phyloP scores from a whole-genome alignment of 2,329 filamentous ascomycete species.

The Akanthomyces lecanii region DNA sequence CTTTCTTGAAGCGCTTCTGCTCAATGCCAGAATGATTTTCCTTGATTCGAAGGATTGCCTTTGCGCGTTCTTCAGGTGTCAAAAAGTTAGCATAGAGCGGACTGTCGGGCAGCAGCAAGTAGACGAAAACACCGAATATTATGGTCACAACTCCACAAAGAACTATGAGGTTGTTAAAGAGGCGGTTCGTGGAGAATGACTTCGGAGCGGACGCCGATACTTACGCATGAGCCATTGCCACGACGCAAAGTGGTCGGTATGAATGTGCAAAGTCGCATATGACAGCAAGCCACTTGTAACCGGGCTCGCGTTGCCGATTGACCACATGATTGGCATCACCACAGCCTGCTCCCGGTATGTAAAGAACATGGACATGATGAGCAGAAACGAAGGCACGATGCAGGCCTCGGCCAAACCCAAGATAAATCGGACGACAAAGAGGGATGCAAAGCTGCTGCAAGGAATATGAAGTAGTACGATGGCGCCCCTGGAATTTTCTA shows the following conservation, averaged over 20 bases:
- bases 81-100: slow-evolving; percentile 23
- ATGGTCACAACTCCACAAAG: slow-evolving; percentile 21
- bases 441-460: slow-evolving; percentile 24
- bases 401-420: slow-evolving; percentile 27
- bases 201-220: neutral
- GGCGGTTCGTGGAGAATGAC: neutral
- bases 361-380: slow-evolving; percentile 33
- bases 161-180: slow-evolving; percentile 11
- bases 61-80: slow-evolving; percentile 23
- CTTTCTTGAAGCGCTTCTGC: slow-evolving; percentile 31
- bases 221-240: slow-evolving; percentile 38
- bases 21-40: slow-evolving; percentile 31
- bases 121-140: slow-evolving; percentile 20
- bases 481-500: slow-evolving; percentile 21
- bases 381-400: slow-evolving; percentile 23
- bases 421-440: slow-evolving; percentile 28
- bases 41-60: slow-evolving; percentile 30
- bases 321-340: slow-evolving; percentile 37
- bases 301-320: slow-evolving; percentile 32
- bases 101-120: slow-evolving; percentile 17
- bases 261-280: slow-evolving; percentile 30
- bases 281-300: slow-evolving; percentile 30
- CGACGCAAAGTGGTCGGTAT: slow-evolving; percentile 32
- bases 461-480: slow-evolving; percentile 30
- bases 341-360: slow-evolving; percentile 33